phyloP scores from a whole-genome alignment of 352 stramenopile genomes.

The Phytophthora cactorum region DNA sequence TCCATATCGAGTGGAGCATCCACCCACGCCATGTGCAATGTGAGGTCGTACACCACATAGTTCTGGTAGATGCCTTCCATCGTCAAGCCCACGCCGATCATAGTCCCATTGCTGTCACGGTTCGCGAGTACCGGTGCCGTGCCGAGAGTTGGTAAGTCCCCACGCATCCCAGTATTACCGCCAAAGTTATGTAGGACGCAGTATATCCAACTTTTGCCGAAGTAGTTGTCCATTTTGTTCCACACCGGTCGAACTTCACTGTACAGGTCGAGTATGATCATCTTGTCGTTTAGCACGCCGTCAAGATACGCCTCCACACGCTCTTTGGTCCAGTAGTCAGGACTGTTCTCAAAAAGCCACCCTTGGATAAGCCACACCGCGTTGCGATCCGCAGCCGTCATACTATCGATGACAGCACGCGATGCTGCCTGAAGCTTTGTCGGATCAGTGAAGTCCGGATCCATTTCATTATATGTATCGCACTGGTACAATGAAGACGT shows the following conservation, averaged over 20 bases:
- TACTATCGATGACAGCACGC: constrained; percentile 75
- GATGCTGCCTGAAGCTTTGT: constrained; percentile 55
- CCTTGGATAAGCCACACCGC: constrained; percentile 88
- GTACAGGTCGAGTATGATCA: constrained; percentile 87
- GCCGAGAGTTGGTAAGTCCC: constrained; percentile 67
- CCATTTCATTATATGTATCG: constrained; percentile 88
- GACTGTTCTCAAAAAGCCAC: constrained; percentile 73
- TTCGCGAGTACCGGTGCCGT: constrained; percentile 56
- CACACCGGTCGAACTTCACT: constrained; percentile 77
- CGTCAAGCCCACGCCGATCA: constrained; percentile 77
- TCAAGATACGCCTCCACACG: constrained; percentile 58
- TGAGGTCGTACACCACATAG: constrained; percentile 86
- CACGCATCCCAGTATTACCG: constrained; percentile 75
- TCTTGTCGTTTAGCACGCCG: constrained; percentile 61
- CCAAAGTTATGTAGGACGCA: constrained; percentile 89
- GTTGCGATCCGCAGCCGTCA: constrained; percentile 69
- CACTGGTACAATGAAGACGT: constrained; percentile 83
- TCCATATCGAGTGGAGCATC: constrained; percentile 46
- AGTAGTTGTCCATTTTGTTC: constrained; percentile 81
- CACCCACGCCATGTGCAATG: constrained; percentile 77
- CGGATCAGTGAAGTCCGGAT: constrained; percentile 67
- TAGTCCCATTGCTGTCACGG: constrained; percentile 59
- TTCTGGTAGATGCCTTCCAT: constrained; percentile 91
- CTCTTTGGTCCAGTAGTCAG: constrained; percentile 73
- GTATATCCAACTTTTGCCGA: constrained; percentile 87